These are phyloP conservation scores for Polygonum maritimum DNA, from an alignment of 148 eudicot species.

Conservation along the genomic window DNA sequence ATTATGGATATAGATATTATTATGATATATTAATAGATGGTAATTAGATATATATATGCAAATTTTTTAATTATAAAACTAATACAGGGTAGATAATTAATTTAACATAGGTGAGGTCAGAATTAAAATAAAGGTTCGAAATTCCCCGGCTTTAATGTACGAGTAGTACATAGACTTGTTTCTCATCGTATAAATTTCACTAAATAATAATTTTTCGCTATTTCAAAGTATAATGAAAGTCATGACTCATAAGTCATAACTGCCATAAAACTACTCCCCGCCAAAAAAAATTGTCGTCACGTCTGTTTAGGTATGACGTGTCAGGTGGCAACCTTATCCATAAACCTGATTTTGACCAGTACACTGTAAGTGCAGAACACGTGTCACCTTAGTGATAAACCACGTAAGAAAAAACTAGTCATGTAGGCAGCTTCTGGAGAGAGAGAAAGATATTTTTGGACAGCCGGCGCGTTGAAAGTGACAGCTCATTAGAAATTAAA, in stretches of 20 bases:
- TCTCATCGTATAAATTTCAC: no score
- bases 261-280: background rate
- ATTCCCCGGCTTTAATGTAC: no score
- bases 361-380: background rate
- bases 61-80: no score
- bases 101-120: no score
- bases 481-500: background rate
- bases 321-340: background rate
- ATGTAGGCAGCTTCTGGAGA: background rate
- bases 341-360: background rate
- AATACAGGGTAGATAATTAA: no score
- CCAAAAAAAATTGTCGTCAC: background rate
- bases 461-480: constrained; percentile 2
- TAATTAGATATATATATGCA: no score
- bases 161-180: no score
- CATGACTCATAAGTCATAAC: background rate
- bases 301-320: background rate
- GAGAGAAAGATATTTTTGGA: background rate
- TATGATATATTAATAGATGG: no score
- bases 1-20: no score
- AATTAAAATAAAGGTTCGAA: no score
- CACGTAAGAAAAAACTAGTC: background rate
- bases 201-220: no score
- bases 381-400: background rate
- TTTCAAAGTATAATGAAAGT: no score